Evolutionary conservation across 2,329 filamentous ascomycete genomes (phyloP).

Genomic region (Claviceps quebecensis): DNA sequence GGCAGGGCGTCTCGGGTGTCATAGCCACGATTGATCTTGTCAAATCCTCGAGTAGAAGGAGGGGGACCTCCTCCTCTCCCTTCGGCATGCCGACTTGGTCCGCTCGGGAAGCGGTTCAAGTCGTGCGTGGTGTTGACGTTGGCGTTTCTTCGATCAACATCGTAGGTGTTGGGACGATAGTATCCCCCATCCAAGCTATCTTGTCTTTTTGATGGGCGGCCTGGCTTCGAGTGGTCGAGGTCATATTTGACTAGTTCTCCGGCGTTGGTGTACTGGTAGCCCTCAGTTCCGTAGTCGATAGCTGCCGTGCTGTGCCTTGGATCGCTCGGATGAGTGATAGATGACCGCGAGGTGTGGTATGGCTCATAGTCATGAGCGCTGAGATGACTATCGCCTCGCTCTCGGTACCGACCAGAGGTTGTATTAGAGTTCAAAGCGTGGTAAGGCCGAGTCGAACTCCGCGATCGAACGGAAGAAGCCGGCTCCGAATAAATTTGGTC

Average conservation of each 20-base stretch:
- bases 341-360: conserved; percentile 33
- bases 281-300: conserved; percentile 42
- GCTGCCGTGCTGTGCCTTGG: conserved; percentile 28
- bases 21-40: conserved; percentile 47
- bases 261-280: conserved; percentile 50
- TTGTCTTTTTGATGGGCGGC: conserved; percentile 25
- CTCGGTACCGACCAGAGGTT: conserved; percentile 34
- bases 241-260: conserved; percentile 49
- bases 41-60: conserved; percentile 55
- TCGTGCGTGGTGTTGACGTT: conserved; percentile 33
- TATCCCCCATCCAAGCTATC: conserved; percentile 43
- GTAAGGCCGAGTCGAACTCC: conserved; percentile 33
- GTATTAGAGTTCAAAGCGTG: conserved; percentile 36
- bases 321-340: conserved; percentile 29
- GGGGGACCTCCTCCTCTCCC: conserved; percentile 42
- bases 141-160: conserved; percentile 30
- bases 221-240: conserved; percentile 35
- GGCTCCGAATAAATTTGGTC: conserved; percentile 39
- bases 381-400: conserved; percentile 32
- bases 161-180: conserved; percentile 39
- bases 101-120: conserved; percentile 27
- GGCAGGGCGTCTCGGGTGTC: conserved; percentile 30
- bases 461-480: conserved; percentile 41
- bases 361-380: conserved; percentile 26
- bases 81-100: conserved; percentile 23